Evolutionary conservation across 495 filamentous ascomycete genomes (phyloP).

Genomic region (Thozetella sp.): DNA sequence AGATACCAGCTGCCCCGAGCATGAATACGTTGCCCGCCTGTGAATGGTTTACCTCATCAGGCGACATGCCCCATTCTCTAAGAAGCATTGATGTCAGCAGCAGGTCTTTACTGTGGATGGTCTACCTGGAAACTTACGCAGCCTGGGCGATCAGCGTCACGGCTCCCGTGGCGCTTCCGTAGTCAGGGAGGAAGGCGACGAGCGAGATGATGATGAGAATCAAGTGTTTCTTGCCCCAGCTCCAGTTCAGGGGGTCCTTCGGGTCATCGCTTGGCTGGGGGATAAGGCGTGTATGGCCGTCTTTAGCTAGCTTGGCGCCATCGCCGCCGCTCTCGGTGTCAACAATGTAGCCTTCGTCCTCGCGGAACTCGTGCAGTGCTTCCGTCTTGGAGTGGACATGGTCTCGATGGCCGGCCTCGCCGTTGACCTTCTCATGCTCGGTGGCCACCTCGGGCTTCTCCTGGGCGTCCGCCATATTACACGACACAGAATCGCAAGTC

Average conservation of each 20-base stretch:
- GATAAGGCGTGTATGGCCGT: constrained; percentile 54
- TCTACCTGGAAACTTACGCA: constrained; percentile 16
- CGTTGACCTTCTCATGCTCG: not conserved
- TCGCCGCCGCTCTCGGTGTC: constrained; percentile 18
- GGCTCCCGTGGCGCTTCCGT: constrained; percentile 55
- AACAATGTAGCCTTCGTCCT: constrained; percentile 35
- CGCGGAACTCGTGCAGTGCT: constrained; percentile 27
- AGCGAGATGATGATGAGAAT: constrained; percentile 54
- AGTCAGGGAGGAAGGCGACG: constrained; percentile 60
- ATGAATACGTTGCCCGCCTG: constrained; percentile 62
- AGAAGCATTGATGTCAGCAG: not conserved
- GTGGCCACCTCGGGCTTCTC: not conserved
- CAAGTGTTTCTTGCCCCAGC: constrained; percentile 48
- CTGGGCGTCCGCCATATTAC: not conserved
- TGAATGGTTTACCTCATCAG: constrained; percentile 54
- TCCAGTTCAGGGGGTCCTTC: constrained; percentile 65
- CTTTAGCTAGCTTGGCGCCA: constrained; percentile 36
- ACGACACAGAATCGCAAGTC: too few species aligned
- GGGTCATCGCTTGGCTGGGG: constrained; percentile 60
- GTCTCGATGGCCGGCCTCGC: constrained; percentile 5
- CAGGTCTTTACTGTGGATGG: not conserved
- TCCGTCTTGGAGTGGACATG: not conserved
- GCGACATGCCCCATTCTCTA: constrained; percentile 46
- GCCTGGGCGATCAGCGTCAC: constrained; percentile 57
- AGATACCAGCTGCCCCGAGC: constrained; percentile 55